These are phyloP conservation scores for Leccinum imitatum DNA, from an alignment of 768 basidiomycete species.

Conservation along the genomic window DNA sequence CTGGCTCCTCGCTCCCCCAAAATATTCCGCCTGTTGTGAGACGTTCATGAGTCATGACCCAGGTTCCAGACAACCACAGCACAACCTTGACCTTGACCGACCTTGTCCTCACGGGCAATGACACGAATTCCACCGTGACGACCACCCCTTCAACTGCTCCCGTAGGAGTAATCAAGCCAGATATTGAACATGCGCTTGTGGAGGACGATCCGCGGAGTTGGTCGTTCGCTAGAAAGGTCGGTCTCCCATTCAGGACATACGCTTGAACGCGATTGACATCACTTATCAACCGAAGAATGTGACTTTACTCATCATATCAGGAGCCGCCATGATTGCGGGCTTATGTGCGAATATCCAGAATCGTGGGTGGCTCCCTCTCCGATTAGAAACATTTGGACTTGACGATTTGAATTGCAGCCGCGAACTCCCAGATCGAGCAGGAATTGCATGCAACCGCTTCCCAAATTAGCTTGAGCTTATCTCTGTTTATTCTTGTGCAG, in stretches of 20 bases:
- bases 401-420: slow-evolving; percentile 42
- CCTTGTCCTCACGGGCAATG: neutral
- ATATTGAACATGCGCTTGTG: slow-evolving; percentile 45
- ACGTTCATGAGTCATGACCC: slow-evolving; percentile 8
- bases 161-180: slow-evolving; percentile 14
- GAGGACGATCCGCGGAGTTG: slow-evolving; percentile 63
- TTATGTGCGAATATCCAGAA: slow-evolving; percentile 31
- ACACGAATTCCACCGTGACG: neutral
- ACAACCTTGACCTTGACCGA: neutral
- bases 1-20: neutral
- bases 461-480: slow-evolving; percentile 67
- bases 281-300: slow-evolving; percentile 12
- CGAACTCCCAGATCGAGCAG: slow-evolving; percentile 60
- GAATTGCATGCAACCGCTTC: slow-evolving; percentile 60
- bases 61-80: neutral
- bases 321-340: slow-evolving; percentile 32
- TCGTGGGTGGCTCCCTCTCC: slow-evolving; percentile 16
- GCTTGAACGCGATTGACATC: neutral
- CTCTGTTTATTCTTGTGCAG: slow-evolving; percentile 71
- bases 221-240: slow-evolving; percentile 57
- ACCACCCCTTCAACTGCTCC: neutral
- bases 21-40: neutral
- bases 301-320: slow-evolving; percentile 25
- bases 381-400: neutral
- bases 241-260: neutral